These are phyloP conservation scores for Xylariaceae sp. DNA, from an alignment of 2,329 filamentous ascomycete genomes.

Conservation along the genomic window DNA sequence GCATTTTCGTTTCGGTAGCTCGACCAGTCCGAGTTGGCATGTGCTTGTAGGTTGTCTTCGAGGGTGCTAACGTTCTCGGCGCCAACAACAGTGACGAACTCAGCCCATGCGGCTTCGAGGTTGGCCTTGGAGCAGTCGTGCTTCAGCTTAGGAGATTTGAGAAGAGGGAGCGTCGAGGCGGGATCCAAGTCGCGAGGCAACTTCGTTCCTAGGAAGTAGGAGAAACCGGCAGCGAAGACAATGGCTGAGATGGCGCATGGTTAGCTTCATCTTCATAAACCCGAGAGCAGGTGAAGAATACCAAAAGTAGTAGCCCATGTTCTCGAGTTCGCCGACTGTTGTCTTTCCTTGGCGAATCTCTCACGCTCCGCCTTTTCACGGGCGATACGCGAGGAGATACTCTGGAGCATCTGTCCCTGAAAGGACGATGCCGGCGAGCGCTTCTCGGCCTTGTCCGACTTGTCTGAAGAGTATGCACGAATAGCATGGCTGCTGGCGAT, in stretches of 20 bases:
- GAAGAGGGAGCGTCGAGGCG: slow-evolving; percentile 55
- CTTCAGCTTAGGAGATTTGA: slow-evolving; percentile 43
- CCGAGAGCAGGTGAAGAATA: slow-evolving; percentile 27
- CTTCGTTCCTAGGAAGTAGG: slow-evolving; percentile 56
- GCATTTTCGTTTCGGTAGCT: slow-evolving; percentile 47
- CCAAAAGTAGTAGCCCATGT: slow-evolving; percentile 52
- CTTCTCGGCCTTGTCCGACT: neutral
- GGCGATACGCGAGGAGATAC: slow-evolving; percentile 49
- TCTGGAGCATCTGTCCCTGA: slow-evolving; percentile 56
- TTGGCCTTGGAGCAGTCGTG: slow-evolving; percentile 58
- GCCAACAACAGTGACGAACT: slow-evolving; percentile 60
- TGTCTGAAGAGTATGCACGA: slow-evolving; percentile 29
- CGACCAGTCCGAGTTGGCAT: slow-evolving; percentile 59
- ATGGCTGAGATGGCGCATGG: slow-evolving; percentile 39
- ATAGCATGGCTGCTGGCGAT: slow-evolving; percentile 13
- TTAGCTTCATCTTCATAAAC: slow-evolving; percentile 4
- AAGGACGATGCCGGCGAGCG: slow-evolving; percentile 41
- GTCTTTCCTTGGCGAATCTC: slow-evolving; percentile 41
- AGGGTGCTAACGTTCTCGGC: slow-evolving; percentile 60
- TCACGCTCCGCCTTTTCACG: slow-evolving; percentile 51
- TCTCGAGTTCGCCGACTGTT: slow-evolving; percentile 36
- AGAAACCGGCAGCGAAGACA: slow-evolving; percentile 45
- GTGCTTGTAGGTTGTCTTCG: slow-evolving; percentile 49
- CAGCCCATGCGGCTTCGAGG: slow-evolving; percentile 64
- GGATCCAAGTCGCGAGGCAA: slow-evolving; percentile 47